Evolutionary conservation across 495 filamentous ascomycete genomes (phyloP), one percentile per base, ranked within the genome.

Genomic region (Cercophora samala): DNA sequence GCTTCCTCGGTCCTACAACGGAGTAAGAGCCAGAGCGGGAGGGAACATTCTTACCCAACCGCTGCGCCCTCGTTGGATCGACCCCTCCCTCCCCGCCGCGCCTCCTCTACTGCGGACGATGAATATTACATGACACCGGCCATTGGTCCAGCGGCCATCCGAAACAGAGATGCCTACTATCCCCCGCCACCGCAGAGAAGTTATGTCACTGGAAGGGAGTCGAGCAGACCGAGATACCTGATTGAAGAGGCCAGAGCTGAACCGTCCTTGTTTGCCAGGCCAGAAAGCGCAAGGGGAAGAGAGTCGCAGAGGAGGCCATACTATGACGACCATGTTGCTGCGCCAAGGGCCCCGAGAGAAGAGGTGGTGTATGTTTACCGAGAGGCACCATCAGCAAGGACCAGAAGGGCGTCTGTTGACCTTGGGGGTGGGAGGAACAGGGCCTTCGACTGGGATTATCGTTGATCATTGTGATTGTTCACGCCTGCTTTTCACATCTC

Each of bases 351-450:
- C 6, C 22, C 42, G 37, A 46, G 15, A 46, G 37, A 46, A 1
- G 70, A 61, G 37, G 64, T 59, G 1, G 65, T 65, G 21, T 72
- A 72, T 65, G 37, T 65, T 4, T 65, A 37, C 25, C 67, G 56
- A 15, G 58, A 64, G 26, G 53, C 53, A 13, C 3, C 58, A 1
- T 66, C 58, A 1, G 11, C 56, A 42, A 55, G 62, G 58, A 3
- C 56, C 8, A 55, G 67, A 52, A 23, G 67, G 13, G 64, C 55
- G 5, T 67, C 67, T 1, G 63, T 72, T 26, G 64, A 65, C 19
- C 46, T 42, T 2, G 54, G 46, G 18, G 42, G 21, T 26, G 63
- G 24, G 46, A 68, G 53, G 69, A 68, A 46, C 13, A 64, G 55
- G 25, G 64, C 22, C 13, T 52, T 59, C 32, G 69, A 60, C 3